Evolutionary conservation across 139 green algal genomes (phyloP), one percentile per base, ranked within the genome.

Genomic region (Chlorella sp.): DNA sequence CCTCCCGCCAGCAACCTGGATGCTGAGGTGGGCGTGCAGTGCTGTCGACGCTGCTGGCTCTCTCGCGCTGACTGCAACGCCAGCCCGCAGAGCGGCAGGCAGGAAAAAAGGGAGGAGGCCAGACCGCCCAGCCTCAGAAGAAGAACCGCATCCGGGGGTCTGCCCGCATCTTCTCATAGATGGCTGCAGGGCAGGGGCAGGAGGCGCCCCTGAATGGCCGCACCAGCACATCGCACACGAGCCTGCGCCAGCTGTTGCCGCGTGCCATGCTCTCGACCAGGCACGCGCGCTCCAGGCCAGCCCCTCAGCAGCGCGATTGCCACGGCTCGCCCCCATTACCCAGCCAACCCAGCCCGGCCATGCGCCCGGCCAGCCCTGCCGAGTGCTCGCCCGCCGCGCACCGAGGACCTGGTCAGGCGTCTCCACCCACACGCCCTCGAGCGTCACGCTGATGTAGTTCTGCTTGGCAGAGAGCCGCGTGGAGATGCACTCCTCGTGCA

Each of bases 381-480:
- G 5, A 9, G 8, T 67, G n/a, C 19, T 72, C 41, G 33, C 51
- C 25, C 35, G 56, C 17, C 48, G 17, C 21, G 17, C 48, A 58
- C 48, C 23, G 19, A 74, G 56, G 36, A 84, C 65, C 63, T 87
- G 83, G 41, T 90, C 81, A 0, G 74, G 75, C 8, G 29, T 85
- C 25, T 87, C 67, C 21, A 89, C 68, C 42, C 62, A 61, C 17
- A 86, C 70, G 17, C 71, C 66, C 7, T 74, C 73, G 36, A 86
- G 35, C 5, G 74, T 88, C n/a, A 89, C 79, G n/a, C 25, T 61
- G 8, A 87, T 66, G 43, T 89, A 89, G 17, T 84, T 87, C n/a
- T 71, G 73, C 38, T 70, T 74, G 11, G 73, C 36, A 17, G 42
- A 74, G 2, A 61, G 61, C 42, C 74, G 71, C 14, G 66, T 68